A percentile compares a stretch with the other conserved stretches of the same genome.
phyloP scores from a whole-genome alignment of 768 basidiomycete genomes.

The Mycena albidolilacea region DNA sequence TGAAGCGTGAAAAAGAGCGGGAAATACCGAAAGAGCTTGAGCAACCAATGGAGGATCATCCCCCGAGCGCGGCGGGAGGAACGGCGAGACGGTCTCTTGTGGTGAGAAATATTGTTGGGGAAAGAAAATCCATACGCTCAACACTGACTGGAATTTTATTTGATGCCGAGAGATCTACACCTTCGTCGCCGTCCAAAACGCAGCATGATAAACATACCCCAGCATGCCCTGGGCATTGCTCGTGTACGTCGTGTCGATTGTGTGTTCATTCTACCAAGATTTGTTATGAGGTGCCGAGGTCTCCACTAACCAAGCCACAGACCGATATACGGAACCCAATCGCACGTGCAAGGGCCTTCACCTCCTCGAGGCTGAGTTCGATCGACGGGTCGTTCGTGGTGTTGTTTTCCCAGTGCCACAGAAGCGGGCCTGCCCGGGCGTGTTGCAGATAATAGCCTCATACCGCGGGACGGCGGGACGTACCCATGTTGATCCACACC shows the following conservation, averaged over 20 bases:
- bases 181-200: slow-evolving; percentile 82
- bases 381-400: slow-evolving; percentile 83
- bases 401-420: slow-evolving; percentile 99
- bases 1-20: too few species aligned
- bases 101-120: too few species aligned
- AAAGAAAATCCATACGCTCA: too few species aligned
- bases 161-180: background rate
- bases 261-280: slow-evolving; percentile 77
- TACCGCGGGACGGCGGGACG: slow-evolving; percentile 28
- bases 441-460: background rate
- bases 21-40: too few species aligned
- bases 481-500: slow-evolving; percentile 92
- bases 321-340: slow-evolving; percentile 91
- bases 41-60: too few species aligned
- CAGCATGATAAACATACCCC: slow-evolving; percentile 85
- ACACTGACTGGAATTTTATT: background rate
- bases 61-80: too few species aligned
- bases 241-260: slow-evolving; percentile 89
- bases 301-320: slow-evolving; percentile 45
- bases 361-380: slow-evolving; percentile 91
- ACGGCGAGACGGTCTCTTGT: too few species aligned
- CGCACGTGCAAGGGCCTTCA: slow-evolving; percentile 78
- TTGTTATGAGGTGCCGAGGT: background rate
- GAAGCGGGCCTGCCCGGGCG: slow-evolving; percentile 74
- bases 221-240: slow-evolving; percentile 87